Conservation (phyloP, 208 protist genomes). For the Acanthamoeba lenticulata region DNA sequence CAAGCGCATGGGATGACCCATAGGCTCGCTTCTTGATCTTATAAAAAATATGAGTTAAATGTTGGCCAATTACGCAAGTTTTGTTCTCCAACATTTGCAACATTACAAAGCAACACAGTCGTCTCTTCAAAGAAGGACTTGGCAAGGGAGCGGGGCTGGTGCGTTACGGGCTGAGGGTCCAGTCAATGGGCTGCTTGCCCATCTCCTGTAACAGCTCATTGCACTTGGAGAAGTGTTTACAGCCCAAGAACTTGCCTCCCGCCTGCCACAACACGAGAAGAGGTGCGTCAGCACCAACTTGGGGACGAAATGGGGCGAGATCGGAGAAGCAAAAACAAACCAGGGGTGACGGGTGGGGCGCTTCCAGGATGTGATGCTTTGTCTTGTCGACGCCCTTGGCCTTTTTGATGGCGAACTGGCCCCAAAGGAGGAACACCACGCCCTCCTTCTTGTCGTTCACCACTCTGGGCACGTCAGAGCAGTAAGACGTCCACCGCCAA, state of each 20-base stretch:
- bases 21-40: no score
- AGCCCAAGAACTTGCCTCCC: slow-evolving; percentile 75
- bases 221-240: slow-evolving; percentile 79
- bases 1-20: no score
- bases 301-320: background rate
- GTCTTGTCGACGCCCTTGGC: slow-evolving; percentile 66
- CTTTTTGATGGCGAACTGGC: slow-evolving; percentile 79
- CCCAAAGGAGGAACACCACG: slow-evolving; percentile 85
- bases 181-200: slow-evolving; percentile 68
- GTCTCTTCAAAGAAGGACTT: no score
- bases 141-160: no score
- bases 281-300: background rate
- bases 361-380: slow-evolving; percentile 15
- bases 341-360: background rate
- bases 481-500: background rate
- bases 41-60: no score
- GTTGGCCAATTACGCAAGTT: no score
- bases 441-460: slow-evolving; percentile 10
- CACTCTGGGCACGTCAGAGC: background rate
- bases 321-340: background rate
- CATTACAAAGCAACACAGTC: no score
- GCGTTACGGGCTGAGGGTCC: slow-evolving; percentile 18
- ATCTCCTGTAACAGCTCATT: slow-evolving; percentile 70
- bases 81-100: no score
- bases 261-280: background rate